phyloP scores from a whole-genome alignment of 2,329 filamentous ascomycete species.

The Nakataea oryzae region DNA sequence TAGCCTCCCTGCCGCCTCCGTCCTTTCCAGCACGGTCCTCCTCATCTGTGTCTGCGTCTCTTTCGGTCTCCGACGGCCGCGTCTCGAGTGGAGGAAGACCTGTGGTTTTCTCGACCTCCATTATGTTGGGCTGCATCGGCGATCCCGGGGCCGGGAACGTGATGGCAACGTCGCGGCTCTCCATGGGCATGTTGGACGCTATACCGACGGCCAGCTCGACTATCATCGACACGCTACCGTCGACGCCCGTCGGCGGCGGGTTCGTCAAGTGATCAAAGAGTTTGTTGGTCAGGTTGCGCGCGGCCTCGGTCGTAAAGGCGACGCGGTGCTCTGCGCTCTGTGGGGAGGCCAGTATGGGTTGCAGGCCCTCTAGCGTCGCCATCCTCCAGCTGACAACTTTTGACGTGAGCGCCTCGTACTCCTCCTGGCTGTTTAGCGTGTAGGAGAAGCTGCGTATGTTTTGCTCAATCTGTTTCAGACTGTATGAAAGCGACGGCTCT shows the following conservation, averaged over 20 bases:
- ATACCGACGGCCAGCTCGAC: constrained; percentile 83
- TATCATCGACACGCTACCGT: constrained; percentile 84
- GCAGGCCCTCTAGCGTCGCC: constrained; percentile 84
- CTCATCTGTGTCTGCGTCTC: constrained; percentile 27
- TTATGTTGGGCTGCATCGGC: constrained; percentile 57
- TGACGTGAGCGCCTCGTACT: constrained; percentile 75
- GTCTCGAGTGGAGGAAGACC: constrained; percentile 51
- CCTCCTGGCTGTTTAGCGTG: constrained; percentile 66
- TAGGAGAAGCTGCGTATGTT: constrained; percentile 75
- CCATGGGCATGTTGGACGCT: constrained; percentile 73
- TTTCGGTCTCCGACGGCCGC: constrained; percentile 23
- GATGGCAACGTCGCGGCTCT: constrained; percentile 83
- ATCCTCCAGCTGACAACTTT: constrained; percentile 92
- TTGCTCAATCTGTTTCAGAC: constrained; percentile 77
- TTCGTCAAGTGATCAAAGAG: constrained; percentile 67
- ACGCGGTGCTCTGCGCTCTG: constrained; percentile 56
- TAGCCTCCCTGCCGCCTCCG: constrained; percentile 26
- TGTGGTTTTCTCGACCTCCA: constrained; percentile 71
- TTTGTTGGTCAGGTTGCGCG: constrained; percentile 55
- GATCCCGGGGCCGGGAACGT: constrained; percentile 75
- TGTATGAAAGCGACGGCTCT: constrained; percentile 62
- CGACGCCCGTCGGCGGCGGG: constrained; percentile 70
- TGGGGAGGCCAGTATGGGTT: constrained; percentile 54
- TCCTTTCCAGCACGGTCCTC: constrained; percentile 23
- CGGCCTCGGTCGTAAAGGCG: constrained; percentile 59